Base-by-base conservation (phyloP, 2,329 filamentous ascomycete genomes). In the Scytalidium lignicola region DNA sequence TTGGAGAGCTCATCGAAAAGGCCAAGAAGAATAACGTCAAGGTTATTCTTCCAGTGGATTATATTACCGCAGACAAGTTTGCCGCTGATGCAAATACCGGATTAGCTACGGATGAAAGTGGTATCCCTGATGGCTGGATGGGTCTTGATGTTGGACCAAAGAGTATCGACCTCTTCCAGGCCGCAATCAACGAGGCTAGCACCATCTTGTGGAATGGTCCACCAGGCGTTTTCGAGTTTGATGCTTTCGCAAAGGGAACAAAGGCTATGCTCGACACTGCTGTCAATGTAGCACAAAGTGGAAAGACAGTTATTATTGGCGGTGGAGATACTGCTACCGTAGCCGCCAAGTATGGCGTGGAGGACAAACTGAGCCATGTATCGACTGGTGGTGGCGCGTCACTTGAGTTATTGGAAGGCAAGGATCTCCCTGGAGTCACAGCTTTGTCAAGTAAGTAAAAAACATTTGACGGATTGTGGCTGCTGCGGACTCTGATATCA, bases 161-260 rank as follows among this genome's bases (percentile, higher is more conserved):
- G 84, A 91, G 85, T 59, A 79, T 95, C 64, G 82, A 90, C 75
- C 80, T 95, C 50, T 97, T 88, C 84, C 83, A 92, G 78, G 76
- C 86, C 67, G 84, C 91, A 59, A 97, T 99, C 61, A 78, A 79
- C 58, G 84, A 92, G 64, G 83, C 92, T 58, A 84, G 96, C 80
- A 99, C 93, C 50, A 96, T 99, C 70, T 87, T 99, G 56, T 99
- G 93, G 93, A 99, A 99, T 78, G 93, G 93, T 49, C 93, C 93
- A 48, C 85, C 92, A 15, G 93, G 93, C 70, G 93, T 99, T 61
- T 99, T 99, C 64, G 93, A 99, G 81, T 87, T 97, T 66, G 89
- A 96, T 54, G 86, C 88, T 67, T 99, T 99, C 70, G 89, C 91
- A 65, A 85, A 78, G 55, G 93, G 90, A 62, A 99, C 93, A 65